phyloP scores from a whole-genome alignment of 1,284 basidiomycete species.

The Naganishia cerealis region DNA sequence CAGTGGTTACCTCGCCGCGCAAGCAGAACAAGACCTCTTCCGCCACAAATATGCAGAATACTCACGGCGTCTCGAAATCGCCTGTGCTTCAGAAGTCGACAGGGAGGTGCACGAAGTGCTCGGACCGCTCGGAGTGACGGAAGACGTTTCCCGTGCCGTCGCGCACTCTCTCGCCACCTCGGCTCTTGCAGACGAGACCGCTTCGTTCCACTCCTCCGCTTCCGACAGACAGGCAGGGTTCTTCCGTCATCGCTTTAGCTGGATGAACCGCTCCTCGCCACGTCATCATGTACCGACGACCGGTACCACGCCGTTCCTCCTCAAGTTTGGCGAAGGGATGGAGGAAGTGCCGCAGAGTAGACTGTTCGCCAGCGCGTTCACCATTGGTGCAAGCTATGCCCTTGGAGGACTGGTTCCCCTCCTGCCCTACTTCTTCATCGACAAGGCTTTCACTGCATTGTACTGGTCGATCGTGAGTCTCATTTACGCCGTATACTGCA shows the following conservation, averaged over 20 bases:
- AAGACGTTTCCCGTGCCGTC: constrained; percentile 73
- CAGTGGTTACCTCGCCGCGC: constrained; percentile 89
- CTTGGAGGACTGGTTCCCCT: constrained; percentile 81
- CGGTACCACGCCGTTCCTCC: constrained; percentile 82
- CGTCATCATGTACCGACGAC: constrained; percentile 38
- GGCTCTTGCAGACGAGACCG: constrained; percentile 56
- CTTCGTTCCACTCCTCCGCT: constrained; percentile 1
- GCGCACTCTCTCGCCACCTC: constrained; percentile 70
- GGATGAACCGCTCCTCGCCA: constrained; percentile 13
- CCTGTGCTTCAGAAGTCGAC: constrained; percentile 91
- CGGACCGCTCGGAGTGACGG: constrained; percentile 82
- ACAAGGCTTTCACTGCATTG: constrained; percentile 54
- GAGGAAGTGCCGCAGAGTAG: constrained; percentile 75
- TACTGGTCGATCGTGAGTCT: constrained; percentile 44
- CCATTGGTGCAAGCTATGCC: constrained; percentile 80
- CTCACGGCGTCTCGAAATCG: constrained; percentile 77
- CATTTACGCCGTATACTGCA: constrained; percentile 54
- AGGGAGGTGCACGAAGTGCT: constrained; percentile 87
- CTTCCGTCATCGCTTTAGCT: constrained; percentile 16
- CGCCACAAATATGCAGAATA: constrained; percentile 69
- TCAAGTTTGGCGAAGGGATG: constrained; percentile 87
- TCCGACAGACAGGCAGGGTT: constrained; percentile 8
- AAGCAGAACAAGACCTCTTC: constrained; percentile 93
- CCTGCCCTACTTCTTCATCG: constrained; percentile 84
- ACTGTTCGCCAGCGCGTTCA: constrained; percentile 80